Evolutionary conservation across 148 eudicot species (phyloP).

Genomic region (Rhododendron kiyosumense): DNA sequence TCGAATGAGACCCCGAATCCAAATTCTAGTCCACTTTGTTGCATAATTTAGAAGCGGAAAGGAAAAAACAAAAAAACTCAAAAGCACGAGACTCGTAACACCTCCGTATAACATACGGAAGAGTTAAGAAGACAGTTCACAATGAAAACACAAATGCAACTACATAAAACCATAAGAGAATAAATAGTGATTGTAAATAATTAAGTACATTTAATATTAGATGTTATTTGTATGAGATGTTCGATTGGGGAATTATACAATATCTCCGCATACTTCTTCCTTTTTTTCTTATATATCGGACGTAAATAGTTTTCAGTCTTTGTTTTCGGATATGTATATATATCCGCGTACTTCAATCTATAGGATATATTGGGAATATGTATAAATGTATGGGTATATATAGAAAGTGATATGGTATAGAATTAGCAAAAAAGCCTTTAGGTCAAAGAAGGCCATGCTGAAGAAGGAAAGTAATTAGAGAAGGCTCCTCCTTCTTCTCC

Average conservation of each 20-base stretch:
- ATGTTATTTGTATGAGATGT: not conserved
- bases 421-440: not conserved
- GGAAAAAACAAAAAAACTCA: not conserved
- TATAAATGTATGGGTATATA: not conserved
- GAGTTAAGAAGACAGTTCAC: not conserved
- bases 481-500: constrained; percentile 29
- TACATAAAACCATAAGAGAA: not conserved
- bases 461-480: constrained; percentile 25
- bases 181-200: not conserved
- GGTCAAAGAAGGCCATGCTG: constrained; percentile 40
- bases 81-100: not conserved
- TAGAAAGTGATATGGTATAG: not conserved
- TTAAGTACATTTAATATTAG: not conserved
- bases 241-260: not conserved
- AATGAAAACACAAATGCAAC: not conserved
- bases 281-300: no score
- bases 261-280: not conserved
- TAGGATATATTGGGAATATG: not conserved
- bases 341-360: not conserved
- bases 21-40: not conserved
- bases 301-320: not conserved
- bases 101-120: not conserved
- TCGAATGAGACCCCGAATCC: not conserved
- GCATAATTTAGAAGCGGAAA: not conserved
- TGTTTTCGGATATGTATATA: not conserved